Percentiles rank a stretch among this genome's conserved stretches.
These are phyloP conservation scores for Hericium erinaceus DNA, from an alignment of 768 basidiomycete species.

Conservation along the genomic window DNA sequence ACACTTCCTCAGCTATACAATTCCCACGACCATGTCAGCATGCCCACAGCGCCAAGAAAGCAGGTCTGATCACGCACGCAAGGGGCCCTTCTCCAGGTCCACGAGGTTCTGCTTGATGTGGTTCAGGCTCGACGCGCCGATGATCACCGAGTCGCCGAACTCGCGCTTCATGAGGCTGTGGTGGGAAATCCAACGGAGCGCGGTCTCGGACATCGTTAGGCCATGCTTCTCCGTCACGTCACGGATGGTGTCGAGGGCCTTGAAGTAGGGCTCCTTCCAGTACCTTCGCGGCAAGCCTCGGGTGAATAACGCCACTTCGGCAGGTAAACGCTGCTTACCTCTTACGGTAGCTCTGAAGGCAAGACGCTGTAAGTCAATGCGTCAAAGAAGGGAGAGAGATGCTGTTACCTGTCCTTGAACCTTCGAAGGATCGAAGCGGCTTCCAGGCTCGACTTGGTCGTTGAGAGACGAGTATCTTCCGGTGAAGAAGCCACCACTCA, in stretches of 20 bases:
- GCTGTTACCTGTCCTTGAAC: constrained; percentile 36
- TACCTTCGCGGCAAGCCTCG: constrained; percentile 24
- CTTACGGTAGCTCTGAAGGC: constrained; percentile 14
- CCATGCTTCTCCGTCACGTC: constrained; percentile 28
- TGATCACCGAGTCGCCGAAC: constrained; percentile 42
- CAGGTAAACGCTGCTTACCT: background rate
- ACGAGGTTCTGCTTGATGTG: constrained; percentile 49
- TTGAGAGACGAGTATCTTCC: constrained; percentile 26
- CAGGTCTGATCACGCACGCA: constrained; percentile 27
- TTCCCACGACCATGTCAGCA: background rate
- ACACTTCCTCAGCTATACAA: constrained; percentile 14
- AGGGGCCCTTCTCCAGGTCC: constrained; percentile 48
- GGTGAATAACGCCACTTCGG: background rate
- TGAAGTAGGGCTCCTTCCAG: constrained; percentile 47
- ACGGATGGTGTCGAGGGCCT: constrained; percentile 35
- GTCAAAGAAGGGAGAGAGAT: background rate
- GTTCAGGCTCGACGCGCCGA: constrained; percentile 49
- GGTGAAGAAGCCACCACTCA: constrained; percentile 33
- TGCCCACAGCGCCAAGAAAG: background rate
- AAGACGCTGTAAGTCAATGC: background rate
- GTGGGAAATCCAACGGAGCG: constrained; percentile 39
- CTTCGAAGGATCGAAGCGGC: constrained; percentile 43
- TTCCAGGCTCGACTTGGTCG: constrained; percentile 37
- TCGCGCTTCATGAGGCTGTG: constrained; percentile 40
- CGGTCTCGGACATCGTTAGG: constrained; percentile 31